phyloP scores from a whole-genome alignment of 1,139 yeast species.

The Yamadazyma sp. region DNA sequence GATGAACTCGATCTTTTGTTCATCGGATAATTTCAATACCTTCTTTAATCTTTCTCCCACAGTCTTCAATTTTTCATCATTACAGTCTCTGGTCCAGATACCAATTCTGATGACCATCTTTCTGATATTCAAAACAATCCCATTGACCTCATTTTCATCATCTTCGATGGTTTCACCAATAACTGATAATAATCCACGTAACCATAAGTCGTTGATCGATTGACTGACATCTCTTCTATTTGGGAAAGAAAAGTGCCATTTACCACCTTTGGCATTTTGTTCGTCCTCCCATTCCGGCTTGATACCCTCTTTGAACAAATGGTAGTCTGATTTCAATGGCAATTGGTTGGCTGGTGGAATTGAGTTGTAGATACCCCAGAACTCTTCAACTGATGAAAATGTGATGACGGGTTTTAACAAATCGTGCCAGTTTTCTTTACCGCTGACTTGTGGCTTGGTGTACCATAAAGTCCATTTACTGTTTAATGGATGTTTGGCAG shows the following conservation, averaged over 20 bases:
- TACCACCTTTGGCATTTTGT: slow-evolving; percentile 87
- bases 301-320: slow-evolving; percentile 89
- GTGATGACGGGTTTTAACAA: slow-evolving; percentile 91
- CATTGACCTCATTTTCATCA: slow-evolving; percentile 88
- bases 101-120: slow-evolving; percentile 82
- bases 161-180: slow-evolving; percentile 96
- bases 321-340: slow-evolving; percentile 92
- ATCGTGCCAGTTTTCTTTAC: slow-evolving; percentile 88
- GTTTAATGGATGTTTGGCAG: slow-evolving; percentile 87
- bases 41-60: slow-evolving; percentile 87
- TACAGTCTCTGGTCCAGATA: slow-evolving; percentile 88
- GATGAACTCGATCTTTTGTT: slow-evolving; percentile 73
- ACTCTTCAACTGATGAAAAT: slow-evolving; percentile 91
- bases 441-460: slow-evolving; percentile 85
- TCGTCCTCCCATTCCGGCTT: slow-evolving; percentile 99
- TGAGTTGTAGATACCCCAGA: slow-evolving; percentile 97
- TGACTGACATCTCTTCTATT: slow-evolving; percentile 61
- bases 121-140: slow-evolving; percentile 89
- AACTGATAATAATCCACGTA: slow-evolving; percentile 83
- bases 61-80: slow-evolving; percentile 58
- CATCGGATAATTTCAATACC: slow-evolving; percentile 66
- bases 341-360: slow-evolving; percentile 90
- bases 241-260: slow-evolving; percentile 76
- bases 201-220: slow-evolving; percentile 89
- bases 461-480: slow-evolving; percentile 97